A percentile compares a stretch with the other conserved stretches of the same genome.
Conservation (phyloP, 805 yeast genomes). For the Priceomyces fermenticarens region DNA sequence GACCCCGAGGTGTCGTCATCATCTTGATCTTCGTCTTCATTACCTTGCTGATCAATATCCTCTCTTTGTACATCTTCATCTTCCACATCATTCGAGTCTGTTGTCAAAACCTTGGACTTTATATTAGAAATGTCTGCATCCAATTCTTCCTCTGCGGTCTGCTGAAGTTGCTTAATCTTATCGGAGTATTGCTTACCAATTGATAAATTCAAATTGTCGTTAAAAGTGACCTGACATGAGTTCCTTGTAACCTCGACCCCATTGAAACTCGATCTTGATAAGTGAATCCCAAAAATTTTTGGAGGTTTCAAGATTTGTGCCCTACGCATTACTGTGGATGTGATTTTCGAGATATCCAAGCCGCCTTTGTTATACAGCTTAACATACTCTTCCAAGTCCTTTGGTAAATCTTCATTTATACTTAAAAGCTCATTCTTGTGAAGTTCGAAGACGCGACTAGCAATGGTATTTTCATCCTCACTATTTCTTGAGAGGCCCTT, state of each 20-base stretch:
- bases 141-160: slow-evolving; percentile 16
- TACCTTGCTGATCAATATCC: slow-evolving; percentile 35
- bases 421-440: slow-evolving; percentile 34
- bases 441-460: slow-evolving; percentile 34
- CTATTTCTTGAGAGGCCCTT: slow-evolving; percentile 13
- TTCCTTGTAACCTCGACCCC: slow-evolving; percentile 70
- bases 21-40: slow-evolving; percentile 23
- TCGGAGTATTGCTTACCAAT: slow-evolving; percentile 43
- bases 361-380: slow-evolving; percentile 44
- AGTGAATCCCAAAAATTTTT: slow-evolving; percentile 68
- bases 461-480: slow-evolving; percentile 20
- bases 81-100: slow-evolving; percentile 28
- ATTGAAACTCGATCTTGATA: slow-evolving; percentile 77
- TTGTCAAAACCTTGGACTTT: slow-evolving; percentile 22
- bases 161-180: slow-evolving; percentile 34
- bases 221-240: slow-evolving; percentile 66
- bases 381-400: slow-evolving; percentile 46
- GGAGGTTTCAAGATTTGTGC: slow-evolving; percentile 67
- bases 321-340: slow-evolving; percentile 66
- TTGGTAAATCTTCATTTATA: slow-evolving; percentile 67
- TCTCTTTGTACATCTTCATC: slow-evolving; percentile 34
- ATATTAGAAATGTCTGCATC: slow-evolving; percentile 10
- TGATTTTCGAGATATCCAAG: slow-evolving; percentile 43
- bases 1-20: slow-evolving; percentile 11
- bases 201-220: slow-evolving; percentile 49